Evolutionary conservation across 148 eudicot species (phyloP).

Genomic region (Suaeda aralocaspica): DNA sequence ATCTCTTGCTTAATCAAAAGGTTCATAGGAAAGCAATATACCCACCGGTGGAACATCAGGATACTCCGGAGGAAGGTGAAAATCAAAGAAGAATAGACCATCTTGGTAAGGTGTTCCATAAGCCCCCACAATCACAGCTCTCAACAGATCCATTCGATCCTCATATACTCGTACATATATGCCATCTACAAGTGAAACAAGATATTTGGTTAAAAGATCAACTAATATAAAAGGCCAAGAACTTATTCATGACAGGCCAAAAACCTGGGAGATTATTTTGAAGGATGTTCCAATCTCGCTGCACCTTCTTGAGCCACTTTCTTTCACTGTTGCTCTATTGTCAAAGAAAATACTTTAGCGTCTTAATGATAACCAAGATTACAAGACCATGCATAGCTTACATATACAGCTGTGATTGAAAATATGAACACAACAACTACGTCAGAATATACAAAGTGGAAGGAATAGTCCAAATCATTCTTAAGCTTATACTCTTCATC

Average conservation of each 20-base stretch:
- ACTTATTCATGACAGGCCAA: constrained; percentile 14
- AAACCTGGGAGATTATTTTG: constrained; percentile 90
- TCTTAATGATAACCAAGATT: neutral
- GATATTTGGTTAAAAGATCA: neutral
- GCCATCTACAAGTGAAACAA: constrained; percentile 45
- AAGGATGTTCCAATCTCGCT: constrained; percentile 91
- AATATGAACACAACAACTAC: neutral
- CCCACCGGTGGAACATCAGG: constrained; percentile 97
- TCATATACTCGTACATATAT: constrained; percentile 93
- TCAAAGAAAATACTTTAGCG: neutral
- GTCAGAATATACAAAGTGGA: neutral
- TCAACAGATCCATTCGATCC: constrained; percentile 92
- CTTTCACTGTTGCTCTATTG: constrained; percentile 59
- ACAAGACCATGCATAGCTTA: neutral
- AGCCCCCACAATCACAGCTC: constrained; percentile 95
- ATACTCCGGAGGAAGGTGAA: constrained; percentile 92
- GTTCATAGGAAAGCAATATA: constrained; percentile 12
- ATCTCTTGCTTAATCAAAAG: neutral
- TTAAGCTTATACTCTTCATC: neutral
- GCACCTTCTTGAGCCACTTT: constrained; percentile 95
- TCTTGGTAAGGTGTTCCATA: constrained; percentile 99
- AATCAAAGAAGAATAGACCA: constrained; percentile 97
- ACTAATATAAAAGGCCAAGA: neutral
- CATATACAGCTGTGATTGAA: neutral
- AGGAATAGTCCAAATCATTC: neutral